Base-by-base conservation (phyloP, 2,329 filamentous ascomycete genomes). In the Lachnellula suecica region DNA sequence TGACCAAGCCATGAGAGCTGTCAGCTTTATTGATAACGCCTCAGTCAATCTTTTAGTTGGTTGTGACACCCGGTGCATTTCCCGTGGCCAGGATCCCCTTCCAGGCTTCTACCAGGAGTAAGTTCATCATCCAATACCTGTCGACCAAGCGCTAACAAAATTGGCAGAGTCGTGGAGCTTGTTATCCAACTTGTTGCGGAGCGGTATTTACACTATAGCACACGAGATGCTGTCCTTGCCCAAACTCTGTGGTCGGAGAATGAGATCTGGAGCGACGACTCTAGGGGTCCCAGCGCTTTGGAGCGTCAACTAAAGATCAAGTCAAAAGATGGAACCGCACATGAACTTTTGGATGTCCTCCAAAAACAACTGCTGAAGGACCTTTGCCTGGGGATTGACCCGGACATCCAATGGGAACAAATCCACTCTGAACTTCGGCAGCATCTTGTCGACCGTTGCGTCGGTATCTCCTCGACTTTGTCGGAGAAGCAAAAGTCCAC, bases 341-440 rank as follows among this genome's bases (percentile, higher is more conserved):
- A 38, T 9, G 43, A 43, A 4, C 34, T 55, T 8, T 25, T 31
- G 3, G 13, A 34, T n/a, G 41, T 44, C n/a, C 47, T 59, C 10
- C 34, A 34, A 22, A 54, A 49, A 57, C 72, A 78, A 17, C 62
- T 79, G 1, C 62, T 80, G 15, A 68, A 69, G 17, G 69, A 75
- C 45, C 63, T 78, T 8, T 78, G 75, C 49, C 65, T 81, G 23
- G 78, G 77, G 0, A 70, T 78, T 20, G 70, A 79, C 37, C 71
- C 69, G 44, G 76, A 81, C 47, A 69, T 69, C 9, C 69, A 78
- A 31, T 80, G 77, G 76, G 77, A 81, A 24, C 66, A 63, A 17
- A 62, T 80, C 19, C 74, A 77, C 1, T 61, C 68, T 19, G 66
- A 71, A 5, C 68, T 79, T 45, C 70, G 77, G 22, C 62, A 63